phyloP scores from a whole-genome alignment of 352 stramenopile genomes.

The Phytophthora crassamura region DNA sequence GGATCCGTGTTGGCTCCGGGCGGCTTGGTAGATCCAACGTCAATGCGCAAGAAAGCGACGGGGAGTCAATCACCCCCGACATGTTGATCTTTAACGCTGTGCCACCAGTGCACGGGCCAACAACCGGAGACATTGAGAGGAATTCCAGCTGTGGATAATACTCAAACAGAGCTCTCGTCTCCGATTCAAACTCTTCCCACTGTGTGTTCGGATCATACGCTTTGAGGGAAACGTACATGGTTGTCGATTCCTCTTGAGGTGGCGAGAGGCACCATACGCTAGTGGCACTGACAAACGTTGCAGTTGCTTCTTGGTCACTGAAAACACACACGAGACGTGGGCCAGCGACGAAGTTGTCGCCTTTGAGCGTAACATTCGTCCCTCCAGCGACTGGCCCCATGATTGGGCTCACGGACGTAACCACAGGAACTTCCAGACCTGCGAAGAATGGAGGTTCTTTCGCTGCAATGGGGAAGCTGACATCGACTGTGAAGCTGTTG shows the following conservation, averaged over 20 bases:
- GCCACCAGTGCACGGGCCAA: conserved; percentile 44
- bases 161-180: conserved; percentile 43
- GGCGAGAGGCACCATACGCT: conserved; percentile 39
- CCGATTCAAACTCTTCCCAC: conserved; percentile 31
- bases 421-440: conserved; percentile 31
- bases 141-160: conserved; percentile 41
- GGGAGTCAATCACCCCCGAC: conserved; percentile 30
- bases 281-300: conserved; percentile 36
- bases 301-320: conserved; percentile 35
- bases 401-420: conserved; percentile 31
- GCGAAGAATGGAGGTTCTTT: background rate
- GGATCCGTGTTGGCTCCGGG: conserved; percentile 6
- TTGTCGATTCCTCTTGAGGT: conserved; percentile 20
- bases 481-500: background rate
- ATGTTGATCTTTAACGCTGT: conserved; percentile 37
- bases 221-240: conserved; percentile 44
- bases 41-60: conserved; percentile 47
- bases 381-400: conserved; percentile 41
- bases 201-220: conserved; percentile 22
- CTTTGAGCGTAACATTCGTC: conserved; percentile 45
- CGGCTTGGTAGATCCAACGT: conserved; percentile 36
- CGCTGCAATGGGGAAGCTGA: too few species aligned
- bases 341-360: conserved; percentile 40
- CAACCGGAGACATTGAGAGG: conserved; percentile 33
- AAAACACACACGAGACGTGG: conserved; percentile 50